Evolutionary conservation across 2,329 filamentous ascomycete genomes (phyloP).

Genomic region (Colletotrichum sublineola): DNA sequence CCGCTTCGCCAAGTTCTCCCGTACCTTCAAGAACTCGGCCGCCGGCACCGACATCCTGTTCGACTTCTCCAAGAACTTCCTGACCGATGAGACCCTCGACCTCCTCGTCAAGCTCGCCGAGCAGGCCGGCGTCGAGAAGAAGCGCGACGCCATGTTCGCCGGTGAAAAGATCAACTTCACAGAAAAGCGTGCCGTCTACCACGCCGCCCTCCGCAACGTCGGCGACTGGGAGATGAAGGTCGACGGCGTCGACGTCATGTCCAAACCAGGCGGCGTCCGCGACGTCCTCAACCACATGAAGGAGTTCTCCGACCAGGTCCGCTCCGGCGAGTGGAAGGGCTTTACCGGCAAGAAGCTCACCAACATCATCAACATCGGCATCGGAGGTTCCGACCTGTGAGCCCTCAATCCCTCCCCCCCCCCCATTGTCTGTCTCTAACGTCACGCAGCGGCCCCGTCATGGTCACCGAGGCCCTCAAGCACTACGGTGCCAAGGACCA

Average conservation of each 20-base stretch:
- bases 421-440: slow-evolving; percentile 32
- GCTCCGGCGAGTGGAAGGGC: slow-evolving; percentile 96
- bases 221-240: slow-evolving; percentile 86
- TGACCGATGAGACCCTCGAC: slow-evolving; percentile 91
- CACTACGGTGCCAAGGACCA: slow-evolving; percentile 88
- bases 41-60: slow-evolving; percentile 91
- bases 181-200: slow-evolving; percentile 95
- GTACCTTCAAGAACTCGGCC: slow-evolving; percentile 81
- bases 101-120: slow-evolving; percentile 91
- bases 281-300: slow-evolving; percentile 96
- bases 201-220: slow-evolving; percentile 92
- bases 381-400: slow-evolving; percentile 97
- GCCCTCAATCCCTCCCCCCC: slow-evolving; percentile 52
- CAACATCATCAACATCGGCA: slow-evolving; percentile 97
- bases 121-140: slow-evolving; percentile 90
- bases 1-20: slow-evolving; percentile 92
- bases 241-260: slow-evolving; percentile 92
- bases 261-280: slow-evolving; percentile 88
- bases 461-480: slow-evolving; percentile 98
- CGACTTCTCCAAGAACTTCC: slow-evolving; percentile 99
- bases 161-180: slow-evolving; percentile 99
- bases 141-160: slow-evolving; percentile 96
- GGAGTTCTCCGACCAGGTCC: slow-evolving; percentile 94
- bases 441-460: slow-evolving; percentile 84
- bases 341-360: slow-evolving; percentile 97